These are phyloP conservation scores for Botrytis deweyae DNA, from an alignment of 2,329 filamentous ascomycete genomes.

Conservation along the genomic window DNA sequence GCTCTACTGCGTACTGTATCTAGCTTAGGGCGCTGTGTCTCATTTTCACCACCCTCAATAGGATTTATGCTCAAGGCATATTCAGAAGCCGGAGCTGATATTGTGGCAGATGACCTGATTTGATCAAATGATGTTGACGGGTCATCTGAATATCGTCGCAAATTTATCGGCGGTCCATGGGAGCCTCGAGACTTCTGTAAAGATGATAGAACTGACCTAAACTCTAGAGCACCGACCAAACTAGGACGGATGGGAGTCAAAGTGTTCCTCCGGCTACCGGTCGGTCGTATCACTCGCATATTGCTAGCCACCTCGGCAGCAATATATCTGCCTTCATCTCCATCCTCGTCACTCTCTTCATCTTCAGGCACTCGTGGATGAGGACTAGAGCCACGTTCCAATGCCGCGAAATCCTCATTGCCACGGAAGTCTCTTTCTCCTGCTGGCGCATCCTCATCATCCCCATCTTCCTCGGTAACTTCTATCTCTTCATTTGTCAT, in stretches of 20 bases:
- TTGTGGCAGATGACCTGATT: slow-evolving; percentile 46
- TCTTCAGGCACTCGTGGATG: slow-evolving; percentile 44
- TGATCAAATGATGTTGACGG: slow-evolving; percentile 25
- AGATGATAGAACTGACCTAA: slow-evolving; percentile 85
- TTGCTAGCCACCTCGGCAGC: slow-evolving; percentile 85
- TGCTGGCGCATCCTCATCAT: slow-evolving; percentile 51
- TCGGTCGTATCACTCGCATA: slow-evolving; percentile 81
- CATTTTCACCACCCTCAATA: slow-evolving; percentile 30
- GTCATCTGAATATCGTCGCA: slow-evolving; percentile 69
- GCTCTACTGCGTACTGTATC: slow-evolving; percentile 33
- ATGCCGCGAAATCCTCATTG: slow-evolving; percentile 37
- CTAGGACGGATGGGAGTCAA: slow-evolving; percentile 88
- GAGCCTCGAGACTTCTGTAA: slow-evolving; percentile 79
- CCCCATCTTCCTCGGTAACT: slow-evolving; percentile 65
- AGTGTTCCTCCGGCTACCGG: slow-evolving; percentile 65
- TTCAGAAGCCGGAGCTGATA: slow-evolving; percentile 42
- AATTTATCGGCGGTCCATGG: slow-evolving; percentile 65
- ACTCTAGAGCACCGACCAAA: slow-evolving; percentile 89
- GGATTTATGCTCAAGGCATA: slow-evolving; percentile 45
- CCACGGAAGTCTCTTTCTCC: slow-evolving; percentile 38
- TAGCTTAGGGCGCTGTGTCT: slow-evolving; percentile 21
- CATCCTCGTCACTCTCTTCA: slow-evolving; percentile 48
- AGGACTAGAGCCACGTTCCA: slow-evolving; percentile 40
- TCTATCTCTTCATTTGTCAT: slow-evolving; percentile 52
- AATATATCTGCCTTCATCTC: slow-evolving; percentile 62